Evolutionary conservation across 108 stramenopile species (phyloP), one percentile per base, ranked within the genome.

Genomic region (Skeletonema grethae): DNA sequence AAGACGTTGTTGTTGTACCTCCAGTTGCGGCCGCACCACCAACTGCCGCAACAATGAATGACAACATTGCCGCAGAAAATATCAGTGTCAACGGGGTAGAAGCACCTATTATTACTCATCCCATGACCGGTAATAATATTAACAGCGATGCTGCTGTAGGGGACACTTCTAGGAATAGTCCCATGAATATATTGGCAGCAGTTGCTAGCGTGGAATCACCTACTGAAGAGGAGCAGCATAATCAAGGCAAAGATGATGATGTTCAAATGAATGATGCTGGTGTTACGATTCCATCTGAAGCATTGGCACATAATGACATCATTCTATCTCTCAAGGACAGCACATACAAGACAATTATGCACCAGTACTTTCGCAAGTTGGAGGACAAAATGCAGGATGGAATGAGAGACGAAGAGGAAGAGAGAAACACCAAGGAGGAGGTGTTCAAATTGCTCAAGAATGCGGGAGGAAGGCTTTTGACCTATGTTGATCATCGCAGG

Each of bases 101-200:
- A 24, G 18, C 50, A 22, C 50, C 50, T 2, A 22, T 9, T 22
- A 22, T 24, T 53, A 7, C 18, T 7, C 50, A 22, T 8, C 50
- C 22, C 22, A n/a, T n/a, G 18, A 0, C 50, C 22, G 22, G 22
- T 53, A 53, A 24, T 53, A 53, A 53, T 22, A 24, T 22, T 10
- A 53, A 53, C 41, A 43, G 41, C 41, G 41, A 43, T 43, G 41
- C 41, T 43, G 41, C 4, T 43, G 13, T 8, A 5, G 46, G 3
- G 18, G 46, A 11, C 46, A 11, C 5, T 53, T 22, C 20, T 20
- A 53, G 18, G 50, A 53, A 53, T 22, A 53, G 50, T 53, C 50
- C 50, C 50, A 53, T 53, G 50, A 53, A 53, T 22, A 53, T 53
- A 53, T 53, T 53, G 50, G 50, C 50, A 22, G 50, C 15, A 53